Evolutionary conservation across 257 asterid species (phyloP).

Genomic region (Solanum sejunctum): DNA sequence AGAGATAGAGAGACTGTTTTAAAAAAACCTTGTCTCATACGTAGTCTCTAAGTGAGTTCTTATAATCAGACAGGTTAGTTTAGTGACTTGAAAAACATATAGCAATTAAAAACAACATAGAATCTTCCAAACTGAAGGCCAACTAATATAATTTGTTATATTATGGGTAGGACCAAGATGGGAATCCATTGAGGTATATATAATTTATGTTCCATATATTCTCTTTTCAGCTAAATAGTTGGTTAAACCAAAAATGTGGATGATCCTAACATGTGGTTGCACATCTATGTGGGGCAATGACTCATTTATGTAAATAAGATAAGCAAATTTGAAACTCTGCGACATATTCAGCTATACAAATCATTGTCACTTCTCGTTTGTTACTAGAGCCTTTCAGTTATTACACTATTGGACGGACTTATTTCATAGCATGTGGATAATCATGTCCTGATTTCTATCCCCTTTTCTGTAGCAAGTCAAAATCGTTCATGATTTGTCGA

Average conservation of each 20-base stretch:
- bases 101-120: neutral
- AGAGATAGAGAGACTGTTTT: too few relatives aligned
- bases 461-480: neutral
- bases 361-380: neutral
- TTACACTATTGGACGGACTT: neutral
- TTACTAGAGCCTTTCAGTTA: neutral
- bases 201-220: neutral
- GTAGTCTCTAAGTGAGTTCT: neutral
- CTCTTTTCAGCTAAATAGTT: conserved; percentile 22
- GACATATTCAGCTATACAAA: neutral
- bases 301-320: neutral
- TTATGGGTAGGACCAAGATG: conserved; percentile 7
- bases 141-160: neutral
- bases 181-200: conserved; percentile 11
- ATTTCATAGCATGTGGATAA: neutral
- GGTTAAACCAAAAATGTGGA: conserved; percentile 5
- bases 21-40: neutral
- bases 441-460: neutral
- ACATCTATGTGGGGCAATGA: conserved; percentile 33
- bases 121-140: neutral
- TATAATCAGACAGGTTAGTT: neutral
- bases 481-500: neutral
- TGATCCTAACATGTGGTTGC: conserved; percentile 17
- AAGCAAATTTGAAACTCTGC: neutral
- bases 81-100: neutral